Conservation (phyloP, 2,329 filamentous ascomycete species). For the Neofusicoccum sp. region DNA sequence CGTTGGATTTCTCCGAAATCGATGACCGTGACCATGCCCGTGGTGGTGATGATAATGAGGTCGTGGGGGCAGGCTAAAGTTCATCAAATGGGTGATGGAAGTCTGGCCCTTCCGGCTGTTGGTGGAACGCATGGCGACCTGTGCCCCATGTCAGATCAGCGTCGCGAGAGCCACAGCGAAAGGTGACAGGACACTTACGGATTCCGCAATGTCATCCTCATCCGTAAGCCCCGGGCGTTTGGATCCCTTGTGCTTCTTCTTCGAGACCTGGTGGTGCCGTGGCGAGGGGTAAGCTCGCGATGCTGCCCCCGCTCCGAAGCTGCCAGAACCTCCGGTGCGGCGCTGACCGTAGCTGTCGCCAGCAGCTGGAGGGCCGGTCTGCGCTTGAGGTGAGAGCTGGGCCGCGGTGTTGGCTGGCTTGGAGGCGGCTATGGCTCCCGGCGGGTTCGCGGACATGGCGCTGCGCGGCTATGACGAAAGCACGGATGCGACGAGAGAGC, state of each 20-base stretch:
- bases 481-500: slow-evolving; percentile 1
- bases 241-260: slow-evolving; percentile 83
- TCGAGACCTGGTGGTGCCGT: slow-evolving; percentile 74
- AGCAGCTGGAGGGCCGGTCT: slow-evolving; percentile 45
- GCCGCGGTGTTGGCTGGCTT: slow-evolving; percentile 43
- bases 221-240: slow-evolving; percentile 73
- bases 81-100: slow-evolving; percentile 95
- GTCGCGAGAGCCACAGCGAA: background rate
- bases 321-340: slow-evolving; percentile 42
- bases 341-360: slow-evolving; percentile 48
- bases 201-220: slow-evolving; percentile 87
- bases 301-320: slow-evolving; percentile 41
- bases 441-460: slow-evolving; percentile 49
- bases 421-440: slow-evolving; percentile 42
- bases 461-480: slow-evolving; percentile 17
- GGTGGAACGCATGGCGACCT: slow-evolving; percentile 65
- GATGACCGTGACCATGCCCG: slow-evolving; percentile 51
- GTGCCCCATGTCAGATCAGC: slow-evolving; percentile 23
- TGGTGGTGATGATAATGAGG: slow-evolving; percentile 63
- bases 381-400: slow-evolving; percentile 47
- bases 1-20: slow-evolving; percentile 67
- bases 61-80: slow-evolving; percentile 79
- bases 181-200: slow-evolving; percentile 54
- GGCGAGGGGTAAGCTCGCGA: slow-evolving; percentile 52
- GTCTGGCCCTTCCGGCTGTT: slow-evolving; percentile 86